Base-by-base conservation (phyloP, 1,284 basidiomycete genomes). In the Malassezia pachydermatis region DNA sequence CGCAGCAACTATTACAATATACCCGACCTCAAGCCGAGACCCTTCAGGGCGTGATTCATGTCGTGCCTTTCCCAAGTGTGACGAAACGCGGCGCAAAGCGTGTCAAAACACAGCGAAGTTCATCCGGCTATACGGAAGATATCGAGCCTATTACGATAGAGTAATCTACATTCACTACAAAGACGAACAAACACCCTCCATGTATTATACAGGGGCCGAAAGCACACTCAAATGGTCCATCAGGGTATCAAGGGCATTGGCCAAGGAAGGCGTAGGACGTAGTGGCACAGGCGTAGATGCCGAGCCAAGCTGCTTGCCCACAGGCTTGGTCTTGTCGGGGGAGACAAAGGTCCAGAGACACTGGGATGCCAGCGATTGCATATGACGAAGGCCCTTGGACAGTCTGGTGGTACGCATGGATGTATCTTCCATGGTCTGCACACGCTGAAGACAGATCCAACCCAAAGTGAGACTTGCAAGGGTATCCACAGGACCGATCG, bases 401-500 rank as follows among this genome's bases (percentile, higher is more conserved):
- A 19, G 13, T 7, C 22, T 23, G 17, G 9, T 16, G 14, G 19
- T 10, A 8, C 9, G 8, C 8, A 37, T 25, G n/a, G n/a, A 3
- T 16, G 22, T 6, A 13, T 27, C 14, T 8, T 13, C 14, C 20
- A 19, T n/a, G 9, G 13, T 20, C 9, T 43, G 28, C 33, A 20
- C 24, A 13, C 50, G 50, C 32, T 47, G 45, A 16, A 52, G 39
- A 14, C n/a, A 32, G 24, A 52, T 19, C 44, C 45, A 52, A 3
- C 28, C 39, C 20, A 52, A 36, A 25, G 35, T 35, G 1, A 35
- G 36, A 9, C 39, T 34, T 3, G 44, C 32, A 24, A 52, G 29
- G 29, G 33, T 33, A 17, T 52, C 50, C 19, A 47, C 29, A 6
- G 50, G 45, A 14, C 45, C 45, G 13, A 13, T 20, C 11, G 41